phyloP scores from a whole-genome alignment of 768 basidiomycete species.

The Boletus insuetus region DNA sequence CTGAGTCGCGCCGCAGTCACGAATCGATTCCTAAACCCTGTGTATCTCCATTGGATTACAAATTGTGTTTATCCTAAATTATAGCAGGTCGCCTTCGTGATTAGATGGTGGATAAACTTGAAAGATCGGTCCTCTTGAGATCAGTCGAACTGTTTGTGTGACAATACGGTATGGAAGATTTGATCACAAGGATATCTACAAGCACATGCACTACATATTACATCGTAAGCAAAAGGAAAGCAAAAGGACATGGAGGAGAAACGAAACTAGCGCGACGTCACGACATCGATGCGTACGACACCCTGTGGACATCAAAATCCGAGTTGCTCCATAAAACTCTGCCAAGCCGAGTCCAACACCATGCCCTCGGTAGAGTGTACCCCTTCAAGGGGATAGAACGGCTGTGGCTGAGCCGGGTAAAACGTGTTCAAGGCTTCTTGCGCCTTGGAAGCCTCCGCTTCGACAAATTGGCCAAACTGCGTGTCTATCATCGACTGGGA shows the following conservation, averaged over 20 bases:
- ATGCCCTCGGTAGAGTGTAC: constrained; percentile 23
- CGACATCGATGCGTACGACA: background rate
- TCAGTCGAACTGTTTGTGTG: too few relatives aligned
- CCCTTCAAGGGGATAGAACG: constrained; percentile 1
- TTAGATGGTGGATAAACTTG: too few relatives aligned
- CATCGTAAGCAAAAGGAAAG: too few relatives aligned
- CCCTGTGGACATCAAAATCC: constrained; percentile 38
- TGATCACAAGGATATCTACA: too few relatives aligned
- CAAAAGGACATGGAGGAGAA: background rate
- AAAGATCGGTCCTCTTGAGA: too few relatives aligned
- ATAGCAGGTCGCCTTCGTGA: too few relatives aligned
- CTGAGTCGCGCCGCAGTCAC: too few relatives aligned
- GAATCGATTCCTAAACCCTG: too few relatives aligned
- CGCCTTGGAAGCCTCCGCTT: constrained; percentile 11
- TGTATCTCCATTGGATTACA: too few relatives aligned
- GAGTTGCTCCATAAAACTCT: constrained; percentile 65
- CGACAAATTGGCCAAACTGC: constrained; percentile 22
- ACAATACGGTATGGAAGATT: too few relatives aligned
- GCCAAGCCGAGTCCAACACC: constrained; percentile 61
- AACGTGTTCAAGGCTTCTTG: constrained; percentile 16
- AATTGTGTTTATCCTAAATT: too few relatives aligned
- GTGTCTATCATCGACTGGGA: constrained; percentile 32
- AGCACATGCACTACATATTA: too few relatives aligned
- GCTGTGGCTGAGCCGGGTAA: constrained; percentile 14
- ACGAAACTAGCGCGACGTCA: background rate